Conservation (phyloP, 805 yeast genomes). For the Saccharomycopsis fermentans region DNA sequence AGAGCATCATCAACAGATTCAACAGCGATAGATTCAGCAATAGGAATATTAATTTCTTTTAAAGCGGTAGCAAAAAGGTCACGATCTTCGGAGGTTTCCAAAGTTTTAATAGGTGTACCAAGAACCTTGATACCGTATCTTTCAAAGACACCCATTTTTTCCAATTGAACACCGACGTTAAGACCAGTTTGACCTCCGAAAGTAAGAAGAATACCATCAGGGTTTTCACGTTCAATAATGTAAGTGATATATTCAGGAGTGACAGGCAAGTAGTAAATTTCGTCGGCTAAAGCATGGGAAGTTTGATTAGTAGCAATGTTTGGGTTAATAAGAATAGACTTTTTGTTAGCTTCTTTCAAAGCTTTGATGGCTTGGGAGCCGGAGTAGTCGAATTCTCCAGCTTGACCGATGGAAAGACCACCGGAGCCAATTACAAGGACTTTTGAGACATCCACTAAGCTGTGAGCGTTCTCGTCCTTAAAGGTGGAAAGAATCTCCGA, state of each 20-base stretch:
- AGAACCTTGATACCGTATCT: conserved; percentile 87
- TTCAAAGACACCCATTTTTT: conserved; percentile 88
- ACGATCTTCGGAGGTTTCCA: conserved; percentile 96
- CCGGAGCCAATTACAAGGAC: conserved; percentile 95
- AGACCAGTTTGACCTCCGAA: conserved; percentile 98
- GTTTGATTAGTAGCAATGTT: conserved; percentile 97
- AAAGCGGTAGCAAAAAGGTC: conserved; percentile 92
- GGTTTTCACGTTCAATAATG: conserved; percentile 90
- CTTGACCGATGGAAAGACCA: conserved; percentile 95
- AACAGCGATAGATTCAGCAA: conserved; percentile 94
- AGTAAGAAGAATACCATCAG: conserved; percentile 91
- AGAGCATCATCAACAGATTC: conserved; percentile 89
- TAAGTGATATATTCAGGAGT: conserved; percentile 94
- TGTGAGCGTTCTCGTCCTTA: conserved; percentile 48
- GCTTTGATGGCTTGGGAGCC: conserved; percentile 98
- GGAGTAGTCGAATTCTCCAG: conserved; percentile 95
- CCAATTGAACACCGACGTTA: conserved; percentile 91
- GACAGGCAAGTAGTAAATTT: conserved; percentile 90
- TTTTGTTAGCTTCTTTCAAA: conserved; percentile 76
- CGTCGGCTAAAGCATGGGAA: conserved; percentile 90
- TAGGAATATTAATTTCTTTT: conserved; percentile 90
- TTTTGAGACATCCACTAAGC: conserved; percentile 72
- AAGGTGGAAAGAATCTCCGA: conserved; percentile 48
- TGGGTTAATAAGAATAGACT: conserved; percentile 83
- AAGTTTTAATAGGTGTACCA: conserved; percentile 94